Evolutionary conservation across 176 grass and related monocot species (phyloP), one percentile per base, ranked within the genome.

Genomic region (Puccinellia tenuiflora): DNA sequence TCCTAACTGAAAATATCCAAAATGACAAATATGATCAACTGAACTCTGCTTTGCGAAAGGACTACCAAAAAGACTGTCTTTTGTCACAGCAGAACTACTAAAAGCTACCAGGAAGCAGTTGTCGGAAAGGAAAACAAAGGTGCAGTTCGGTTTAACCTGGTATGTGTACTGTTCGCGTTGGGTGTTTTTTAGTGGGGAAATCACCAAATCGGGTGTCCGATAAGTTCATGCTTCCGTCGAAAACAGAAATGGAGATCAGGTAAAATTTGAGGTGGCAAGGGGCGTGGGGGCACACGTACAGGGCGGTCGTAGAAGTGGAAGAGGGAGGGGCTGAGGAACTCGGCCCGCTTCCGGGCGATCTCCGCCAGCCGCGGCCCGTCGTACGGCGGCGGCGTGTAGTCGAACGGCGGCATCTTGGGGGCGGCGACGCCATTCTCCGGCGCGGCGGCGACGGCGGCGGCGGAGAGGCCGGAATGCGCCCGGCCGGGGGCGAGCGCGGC

Each of bases 281-380:
- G 51, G 74, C 38, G 22, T 1, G 68, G 9, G 42, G 42, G 69
- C 7, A 28, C 68, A 91, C 91, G 79, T 93, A 95, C 96, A 8
- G 96, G 92, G 29, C 90, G 86, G 54, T 90, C 78, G 79, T 95
- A 98, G 83, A 95, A 95, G 88, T 90, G 76, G 90, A 93, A 98
- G 71, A 95, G 68, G 34, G 96, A 95, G 3, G 92, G 96, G 86
- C 96, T 95, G 69, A 98, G 89, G 85, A 94, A 98, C 90, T 95
- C 47, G 16, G 82, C 14, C 59, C 96, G 87, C 88, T 95, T 98
- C 72, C 68, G 67, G 30, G 92, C 85, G 82, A 98, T 91, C 76
- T 98, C 92, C 5, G 85, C 92, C 9, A 87, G 37, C 24, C 86
- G 86, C 16, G 92, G 96, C 50, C 96, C 96, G 7, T 95, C 80